These are phyloP conservation scores for Spatholobus suberectus DNA, from an alignment of 306 rosid genomes.

Conservation along the genomic window DNA sequence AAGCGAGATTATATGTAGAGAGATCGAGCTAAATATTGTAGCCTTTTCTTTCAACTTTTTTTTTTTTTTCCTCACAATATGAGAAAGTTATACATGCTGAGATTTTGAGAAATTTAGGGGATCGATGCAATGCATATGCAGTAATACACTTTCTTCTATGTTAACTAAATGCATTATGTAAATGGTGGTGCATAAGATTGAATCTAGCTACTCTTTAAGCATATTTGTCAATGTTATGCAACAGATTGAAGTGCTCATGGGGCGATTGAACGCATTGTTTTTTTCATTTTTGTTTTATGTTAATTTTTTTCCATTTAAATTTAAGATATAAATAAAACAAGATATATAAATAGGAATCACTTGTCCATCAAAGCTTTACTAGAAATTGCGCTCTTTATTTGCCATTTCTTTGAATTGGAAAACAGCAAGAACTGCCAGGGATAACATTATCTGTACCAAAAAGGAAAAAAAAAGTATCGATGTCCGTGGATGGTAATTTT, in stretches of 20 bases:
- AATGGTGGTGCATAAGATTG: too few relatives aligned
- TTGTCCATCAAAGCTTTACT: background rate
- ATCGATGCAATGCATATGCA: background rate
- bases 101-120: background rate
- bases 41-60: background rate
- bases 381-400: background rate
- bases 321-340: background rate
- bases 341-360: background rate
- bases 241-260: too few relatives aligned
- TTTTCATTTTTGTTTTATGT: too few relatives aligned
- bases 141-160: background rate
- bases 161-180: too few relatives aligned
- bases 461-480: too few relatives aligned
- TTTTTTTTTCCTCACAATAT: background rate
- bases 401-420: background rate
- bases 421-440: too few relatives aligned
- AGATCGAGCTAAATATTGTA: background rate
- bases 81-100: background rate
- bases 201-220: too few relatives aligned
- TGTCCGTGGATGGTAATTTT: too few relatives aligned
- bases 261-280: too few relatives aligned
- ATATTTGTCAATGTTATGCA: too few relatives aligned
- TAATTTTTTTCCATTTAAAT: too few relatives aligned
- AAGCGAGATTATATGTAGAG: background rate
- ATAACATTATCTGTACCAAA: too few relatives aligned